Base-by-base conservation (phyloP, 768 basidiomycete species). In the Kwoniella europaea region DNA sequence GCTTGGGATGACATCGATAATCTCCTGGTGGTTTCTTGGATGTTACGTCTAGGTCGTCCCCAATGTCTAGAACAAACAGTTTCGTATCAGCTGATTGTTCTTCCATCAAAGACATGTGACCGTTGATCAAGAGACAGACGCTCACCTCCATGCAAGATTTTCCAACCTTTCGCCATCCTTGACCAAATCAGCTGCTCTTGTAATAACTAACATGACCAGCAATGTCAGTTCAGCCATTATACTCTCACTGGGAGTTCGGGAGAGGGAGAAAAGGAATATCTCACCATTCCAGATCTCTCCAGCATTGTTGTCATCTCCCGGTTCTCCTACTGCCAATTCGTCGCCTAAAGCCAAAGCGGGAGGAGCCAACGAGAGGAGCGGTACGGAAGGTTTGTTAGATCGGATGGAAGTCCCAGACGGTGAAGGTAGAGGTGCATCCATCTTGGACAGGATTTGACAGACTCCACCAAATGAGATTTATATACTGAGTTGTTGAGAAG, bases 141-240 rank as follows among this genome's bases (percentile, higher is more conserved):
- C 78, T 52, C 63, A 78, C 70, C 79, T 42, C 80, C 80, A 81
- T 15, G 78, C 76, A 15, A 81, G 74, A 46, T 81, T 81, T 65
- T 81, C 80, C 52, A 81, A 63, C 53, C 80, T 43, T 29, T 77
- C 65, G 15, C 80, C 80, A 69, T 81, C 80, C 55, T 81, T 81
- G 46, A 81, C 76, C 2, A 79, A 60, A 58, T 81, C 78, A 52
- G 78, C 68, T 4, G 76, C 76, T 24, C 72, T 64, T 0, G 80
- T 76, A 42, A 79, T 74, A 4, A 79, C 79, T 79, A 58, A 18
- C 46, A 27, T 18, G 10, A n/a, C 10, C 3, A 60, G 18, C 20
- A 61, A 62, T 43, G 41, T 12, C 44, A 50, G 22, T 16, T 65
- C 52, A 65, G 63, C 18, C 10, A 22, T 27, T 27, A 27, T 27